phyloP scores from a whole-genome alignment of 495 filamentous ascomycete genomes.

The Chlorociboria aeruginascens region DNA sequence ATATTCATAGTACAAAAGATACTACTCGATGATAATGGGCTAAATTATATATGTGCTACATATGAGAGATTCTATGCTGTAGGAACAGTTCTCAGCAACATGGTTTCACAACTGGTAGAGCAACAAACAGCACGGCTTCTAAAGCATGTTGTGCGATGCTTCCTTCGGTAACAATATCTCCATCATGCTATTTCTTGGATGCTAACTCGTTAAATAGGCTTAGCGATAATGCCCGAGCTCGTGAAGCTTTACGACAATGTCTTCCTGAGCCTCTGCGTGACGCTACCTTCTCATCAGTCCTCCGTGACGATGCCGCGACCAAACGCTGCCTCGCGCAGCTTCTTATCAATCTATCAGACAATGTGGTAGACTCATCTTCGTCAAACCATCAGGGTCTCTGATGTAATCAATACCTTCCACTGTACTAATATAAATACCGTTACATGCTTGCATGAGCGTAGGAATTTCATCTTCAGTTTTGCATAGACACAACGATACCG shows the following conservation, averaged over 20 bases:
- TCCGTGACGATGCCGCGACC: conserved; percentile 94
- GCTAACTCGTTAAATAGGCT: conserved; percentile 39
- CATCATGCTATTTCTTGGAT: not conserved
- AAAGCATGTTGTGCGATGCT: conserved; percentile 97
- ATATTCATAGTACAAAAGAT: conserved; percentile 99
- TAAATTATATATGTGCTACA: conserved; percentile 97
- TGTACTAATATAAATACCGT: conserved; percentile 14
- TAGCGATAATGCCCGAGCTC: conserved; percentile 90
- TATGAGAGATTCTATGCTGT: conserved; percentile 99
- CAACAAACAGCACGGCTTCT: conserved; percentile 92
- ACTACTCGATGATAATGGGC: conserved; percentile 88
- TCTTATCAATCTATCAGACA: conserved; percentile 92
- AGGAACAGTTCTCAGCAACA: conserved; percentile 94
- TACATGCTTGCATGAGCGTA: conserved; percentile 7
- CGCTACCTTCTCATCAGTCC: conserved; percentile 90
- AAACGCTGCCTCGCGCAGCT: conserved; percentile 96
- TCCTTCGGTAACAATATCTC: conserved; percentile 62
- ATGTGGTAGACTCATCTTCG: conserved; percentile 42
- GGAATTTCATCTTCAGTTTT: conserved; percentile 21
- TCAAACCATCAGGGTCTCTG: conserved; percentile 16
- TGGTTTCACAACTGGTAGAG: conserved; percentile 95
- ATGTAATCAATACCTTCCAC: conserved; percentile 1
- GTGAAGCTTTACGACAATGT: conserved; percentile 91
- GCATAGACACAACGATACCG: conserved; percentile 22
- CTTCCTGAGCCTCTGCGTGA: conserved; percentile 94